Conservation (phyloP, 2,329 filamentous ascomycete species). For the Monilinia polystroma region DNA sequence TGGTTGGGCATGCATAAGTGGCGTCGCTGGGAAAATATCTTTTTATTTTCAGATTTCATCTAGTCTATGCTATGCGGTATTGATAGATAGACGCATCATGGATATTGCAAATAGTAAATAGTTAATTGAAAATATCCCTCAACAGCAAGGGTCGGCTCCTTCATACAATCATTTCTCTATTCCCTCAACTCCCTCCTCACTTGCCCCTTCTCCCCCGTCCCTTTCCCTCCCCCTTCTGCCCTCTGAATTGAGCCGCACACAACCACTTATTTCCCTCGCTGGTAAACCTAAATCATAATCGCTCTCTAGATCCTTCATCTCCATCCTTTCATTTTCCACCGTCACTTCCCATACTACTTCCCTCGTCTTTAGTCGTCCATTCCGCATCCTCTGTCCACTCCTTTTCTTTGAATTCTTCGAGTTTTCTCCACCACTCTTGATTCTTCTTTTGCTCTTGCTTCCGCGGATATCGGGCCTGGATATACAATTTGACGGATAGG, state of each 20-base stretch:
- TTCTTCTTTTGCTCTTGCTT: not conserved
- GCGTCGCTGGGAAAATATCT: not conserved
- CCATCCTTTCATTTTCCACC: accelerated
- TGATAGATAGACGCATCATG: not conserved
- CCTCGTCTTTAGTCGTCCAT: too few species aligned
- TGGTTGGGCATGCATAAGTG: not conserved
- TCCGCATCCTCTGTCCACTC: not conserved
- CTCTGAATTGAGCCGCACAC: not conserved
- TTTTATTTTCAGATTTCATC: not conserved
- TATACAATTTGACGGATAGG: not conserved
- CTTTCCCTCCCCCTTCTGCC: not conserved
- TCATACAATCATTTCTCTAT: not conserved
- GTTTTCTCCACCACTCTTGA: not conserved
- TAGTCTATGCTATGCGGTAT: not conserved
- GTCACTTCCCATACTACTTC: accelerated
- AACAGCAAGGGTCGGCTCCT: not conserved
- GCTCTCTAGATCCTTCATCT: accelerated
- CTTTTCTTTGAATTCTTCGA: not conserved
- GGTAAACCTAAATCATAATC: not conserved
- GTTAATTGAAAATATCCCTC: not conserved
- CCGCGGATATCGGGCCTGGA: too few species aligned
- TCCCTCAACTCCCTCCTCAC: not conserved
- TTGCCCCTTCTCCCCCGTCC: not conserved
- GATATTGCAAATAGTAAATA: not conserved
- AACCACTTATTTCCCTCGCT: not conserved